A percentile compares a stretch with the other conserved stretches of the same genome.
These are phyloP conservation scores for Paraconiothyrium brasiliense DNA, from an alignment of 2,329 filamentous ascomycete species.

Conservation along the genomic window DNA sequence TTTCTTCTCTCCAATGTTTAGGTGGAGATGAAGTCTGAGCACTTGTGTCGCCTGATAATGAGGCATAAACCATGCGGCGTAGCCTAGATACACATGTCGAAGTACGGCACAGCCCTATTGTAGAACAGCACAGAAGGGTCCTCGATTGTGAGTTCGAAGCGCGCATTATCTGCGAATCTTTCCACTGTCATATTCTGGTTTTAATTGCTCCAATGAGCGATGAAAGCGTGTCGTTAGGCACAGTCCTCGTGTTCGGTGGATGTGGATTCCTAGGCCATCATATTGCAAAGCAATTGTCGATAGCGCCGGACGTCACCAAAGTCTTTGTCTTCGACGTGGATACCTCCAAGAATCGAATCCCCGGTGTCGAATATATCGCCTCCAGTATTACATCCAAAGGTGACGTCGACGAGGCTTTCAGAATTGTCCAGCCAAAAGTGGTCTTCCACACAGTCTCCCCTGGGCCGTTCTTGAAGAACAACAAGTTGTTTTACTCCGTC, in stretches of 20 bases:
- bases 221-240: neutral
- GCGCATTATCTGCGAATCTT: neutral
- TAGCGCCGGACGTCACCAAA: conserved; percentile 45
- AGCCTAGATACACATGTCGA: neutral
- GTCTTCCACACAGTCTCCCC: conserved; percentile 59
- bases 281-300: conserved; percentile 54
- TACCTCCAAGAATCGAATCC: conserved; percentile 41
- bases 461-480: conserved; percentile 32
- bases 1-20: too few relatives aligned
- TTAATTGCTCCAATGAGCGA: conserved; percentile 1
- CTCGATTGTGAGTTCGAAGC: neutral
- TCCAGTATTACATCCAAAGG: conserved; percentile 55
- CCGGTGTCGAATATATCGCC: conserved; percentile 52
- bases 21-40: too few relatives aligned
- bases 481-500: conserved; percentile 51
- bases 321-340: conserved; percentile 54
- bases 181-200: neutral
- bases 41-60: too few relatives aligned
- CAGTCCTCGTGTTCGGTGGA: conserved; percentile 55
- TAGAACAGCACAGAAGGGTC: neutral
- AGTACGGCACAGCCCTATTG: neutral
- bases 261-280: conserved; percentile 59
- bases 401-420: conserved; percentile 49
- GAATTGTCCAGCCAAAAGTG: conserved; percentile 51
- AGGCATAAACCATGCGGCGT: too few relatives aligned